Evolutionary conservation across 108 stramenopile genomes (phyloP).

Genomic region (Pseudonitzschia multiseries): DNA sequence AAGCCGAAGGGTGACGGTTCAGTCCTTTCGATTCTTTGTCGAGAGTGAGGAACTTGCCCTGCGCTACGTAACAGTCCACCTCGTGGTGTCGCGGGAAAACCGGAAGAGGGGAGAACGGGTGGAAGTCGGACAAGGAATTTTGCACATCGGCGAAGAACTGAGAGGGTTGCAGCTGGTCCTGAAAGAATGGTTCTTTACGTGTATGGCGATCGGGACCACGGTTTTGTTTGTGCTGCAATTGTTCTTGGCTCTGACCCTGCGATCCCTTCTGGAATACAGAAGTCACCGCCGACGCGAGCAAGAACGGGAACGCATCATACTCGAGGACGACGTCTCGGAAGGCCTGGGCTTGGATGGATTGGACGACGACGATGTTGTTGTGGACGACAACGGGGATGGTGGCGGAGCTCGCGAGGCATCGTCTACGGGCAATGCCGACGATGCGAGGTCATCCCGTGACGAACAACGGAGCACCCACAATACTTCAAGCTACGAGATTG

Average conservation of each 20-base stretch:
- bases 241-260: constrained; percentile 7
- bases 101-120: constrained; percentile 35
- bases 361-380: background rate
- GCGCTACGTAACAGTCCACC: constrained; percentile 39
- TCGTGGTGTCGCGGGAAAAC: constrained; percentile 23
- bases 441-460: background rate
- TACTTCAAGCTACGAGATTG: background rate
- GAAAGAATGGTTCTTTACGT: constrained; percentile 68
- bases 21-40: constrained; percentile 69
- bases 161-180: constrained; percentile 55
- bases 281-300: background rate
- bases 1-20: constrained; percentile 55
- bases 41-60: constrained; percentile 52
- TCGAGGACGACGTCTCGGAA: constrained; percentile 26
- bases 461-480: background rate
- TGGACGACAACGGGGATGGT: background rate
- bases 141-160: constrained; percentile 76
- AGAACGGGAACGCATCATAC: constrained; percentile 11
- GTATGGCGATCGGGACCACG: constrained; percentile 49
- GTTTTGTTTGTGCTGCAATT: constrained; percentile 40
- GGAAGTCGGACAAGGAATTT: constrained; percentile 50
- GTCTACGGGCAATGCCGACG: background rate
- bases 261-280: constrained; percentile 1
- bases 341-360: constrained; percentile 19
- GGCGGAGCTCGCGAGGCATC: background rate